A percentile compares a stretch with the other conserved stretches of the same genome.
These are phyloP conservation scores for Apiospora hydei DNA, from an alignment of 2,329 filamentous ascomycete species.

Conservation along the genomic window DNA sequence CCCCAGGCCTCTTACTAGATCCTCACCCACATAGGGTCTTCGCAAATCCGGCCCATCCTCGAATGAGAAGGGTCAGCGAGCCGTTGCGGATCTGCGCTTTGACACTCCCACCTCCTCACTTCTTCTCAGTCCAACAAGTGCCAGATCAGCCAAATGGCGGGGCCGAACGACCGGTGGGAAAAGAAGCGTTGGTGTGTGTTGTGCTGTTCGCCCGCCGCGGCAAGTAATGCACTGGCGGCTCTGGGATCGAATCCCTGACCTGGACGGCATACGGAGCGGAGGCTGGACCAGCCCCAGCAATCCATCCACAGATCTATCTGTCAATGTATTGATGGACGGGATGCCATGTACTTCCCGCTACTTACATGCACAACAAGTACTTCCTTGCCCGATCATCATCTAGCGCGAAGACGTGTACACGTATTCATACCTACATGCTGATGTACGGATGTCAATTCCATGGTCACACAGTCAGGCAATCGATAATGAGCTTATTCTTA, in stretches of 20 bases:
- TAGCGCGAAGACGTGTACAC: neutral
- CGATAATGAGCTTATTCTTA: conserved; percentile 19
- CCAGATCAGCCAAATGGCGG: neutral
- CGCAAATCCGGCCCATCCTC: conserved; percentile 1
- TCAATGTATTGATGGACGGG: neutral
- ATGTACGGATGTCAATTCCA: neutral
- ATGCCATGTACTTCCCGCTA: neutral
- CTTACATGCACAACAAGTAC: neutral
- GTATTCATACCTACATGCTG: conserved; percentile 11
- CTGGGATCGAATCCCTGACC: neutral
- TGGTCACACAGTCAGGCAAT: neutral
- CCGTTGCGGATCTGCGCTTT: conserved; percentile 15
- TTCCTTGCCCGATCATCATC: neutral
- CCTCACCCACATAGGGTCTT: no score
- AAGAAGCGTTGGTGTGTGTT: neutral
- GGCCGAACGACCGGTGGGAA: conserved; percentile 11
- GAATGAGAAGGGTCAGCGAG: neutral
- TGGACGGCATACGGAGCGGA: conserved; percentile 1
- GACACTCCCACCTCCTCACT: neutral
- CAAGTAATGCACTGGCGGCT: conserved; percentile 18
- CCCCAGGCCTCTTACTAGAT: no score
- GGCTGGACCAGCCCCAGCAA: neutral
- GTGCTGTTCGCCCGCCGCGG: neutral
- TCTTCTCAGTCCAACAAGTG: neutral
- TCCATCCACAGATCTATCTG: neutral